Conservation (phyloP, 805 yeast genomes). For the Candida sonorensis region DNA sequence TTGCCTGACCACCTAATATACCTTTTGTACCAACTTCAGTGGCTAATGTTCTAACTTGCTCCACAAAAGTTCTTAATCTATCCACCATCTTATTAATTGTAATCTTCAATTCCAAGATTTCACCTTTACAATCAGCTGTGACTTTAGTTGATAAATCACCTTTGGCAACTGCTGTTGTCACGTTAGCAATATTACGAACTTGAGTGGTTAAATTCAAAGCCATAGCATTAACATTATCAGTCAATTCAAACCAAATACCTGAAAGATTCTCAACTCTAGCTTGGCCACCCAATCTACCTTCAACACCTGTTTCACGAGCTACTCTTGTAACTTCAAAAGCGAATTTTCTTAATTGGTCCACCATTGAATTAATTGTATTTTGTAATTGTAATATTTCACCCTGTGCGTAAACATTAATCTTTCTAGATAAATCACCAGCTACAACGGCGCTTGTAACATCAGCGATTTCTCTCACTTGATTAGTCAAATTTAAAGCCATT, state of each 20-base stretch:
- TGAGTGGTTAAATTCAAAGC: constrained; percentile 82
- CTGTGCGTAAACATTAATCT: constrained; percentile 85
- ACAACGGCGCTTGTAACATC: constrained; percentile 89
- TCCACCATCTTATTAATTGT: constrained; percentile 89
- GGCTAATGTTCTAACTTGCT: constrained; percentile 80
- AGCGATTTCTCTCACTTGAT: constrained; percentile 83
- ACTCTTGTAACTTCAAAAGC: constrained; percentile 84
- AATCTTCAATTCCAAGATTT: constrained; percentile 69
- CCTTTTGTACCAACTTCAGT: constrained; percentile 84
- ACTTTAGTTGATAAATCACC: constrained; percentile 79
- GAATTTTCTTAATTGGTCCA: constrained; percentile 74
- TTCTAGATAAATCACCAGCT: constrained; percentile 73
- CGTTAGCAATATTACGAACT: constrained; percentile 82
- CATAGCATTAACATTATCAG: constrained; percentile 88
- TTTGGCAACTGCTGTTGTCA: constrained; percentile 80
- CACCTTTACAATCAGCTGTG: constrained; percentile 81
- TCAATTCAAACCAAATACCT: constrained; percentile 83
- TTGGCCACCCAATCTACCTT: constrained; percentile 85
- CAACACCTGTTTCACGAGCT: constrained; percentile 85
- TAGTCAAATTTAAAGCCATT: constrained; percentile 82
- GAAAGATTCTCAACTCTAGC: constrained; percentile 73
- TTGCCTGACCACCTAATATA: constrained; percentile 85
- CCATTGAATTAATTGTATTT: constrained; percentile 84
- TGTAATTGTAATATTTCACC: constrained; percentile 84
- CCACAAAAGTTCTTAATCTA: constrained; percentile 73